Evolutionary conservation across 495 filamentous ascomycete species (phyloP), one percentile per base, ranked within the genome.

Genomic region (Astrothelium macrocarpum): DNA sequence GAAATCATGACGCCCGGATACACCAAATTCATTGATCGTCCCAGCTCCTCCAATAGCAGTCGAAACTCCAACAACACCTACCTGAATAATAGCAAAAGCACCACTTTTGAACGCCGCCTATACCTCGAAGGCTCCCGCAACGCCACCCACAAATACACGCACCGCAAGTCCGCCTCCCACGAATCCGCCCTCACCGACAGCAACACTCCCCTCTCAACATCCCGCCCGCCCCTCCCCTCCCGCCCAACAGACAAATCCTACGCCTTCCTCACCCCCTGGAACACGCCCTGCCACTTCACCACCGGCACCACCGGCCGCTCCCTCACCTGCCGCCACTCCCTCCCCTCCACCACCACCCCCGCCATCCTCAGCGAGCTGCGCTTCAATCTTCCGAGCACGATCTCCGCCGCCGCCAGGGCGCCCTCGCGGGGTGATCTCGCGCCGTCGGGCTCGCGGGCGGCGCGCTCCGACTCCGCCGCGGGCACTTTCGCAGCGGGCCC

Each of bases 221-320:
- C 7, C 7, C 36, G 36, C 16, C 36, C 36, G 7, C 36, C 16
- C 36, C 5, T 20, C 28, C 2, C 16, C 32, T 62, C 4, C 10
- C 11, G 7, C 16, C 32, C 2, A 64, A 73, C 46, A 59, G 53
- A 32, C 11, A 78, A 77, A 53, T 79, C 78, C 7, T 89, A 86
- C 74, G 74, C 83, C 14, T 95, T 96, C 72, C 70, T 79, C 43
- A 90, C 86, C n/a, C 91, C 91, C 0, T 96, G 91, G 91, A 81
- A 89, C 61, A 89, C 90, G 20, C 80, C 78, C 29, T 96, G 91
- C 75, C 88, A 91, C 60, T 96, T 96, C 73, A 76, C 81, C 5
- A 90, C 88, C 2, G 86, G 89, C 63, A 80, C 84, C 36, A 85
- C 82, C 36, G 90, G 91, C 23, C 81, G 87, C 56, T 85, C 82